These are phyloP conservation scores for Penicillium freii DNA, from an alignment of 2,329 filamentous ascomycete species.

Conservation along the genomic window DNA sequence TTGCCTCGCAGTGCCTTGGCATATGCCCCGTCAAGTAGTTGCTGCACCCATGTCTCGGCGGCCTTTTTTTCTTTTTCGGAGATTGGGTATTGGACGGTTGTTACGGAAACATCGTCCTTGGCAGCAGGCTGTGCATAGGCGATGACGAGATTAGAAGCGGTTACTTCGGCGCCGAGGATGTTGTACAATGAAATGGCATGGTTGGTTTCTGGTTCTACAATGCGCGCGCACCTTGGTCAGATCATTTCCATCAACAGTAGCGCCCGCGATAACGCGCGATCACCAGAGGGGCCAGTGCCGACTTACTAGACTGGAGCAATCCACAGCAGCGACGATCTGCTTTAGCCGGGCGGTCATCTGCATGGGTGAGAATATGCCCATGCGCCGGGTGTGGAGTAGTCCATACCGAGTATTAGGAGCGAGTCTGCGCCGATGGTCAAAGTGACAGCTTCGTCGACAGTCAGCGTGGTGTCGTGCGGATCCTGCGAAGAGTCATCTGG, in stretches of 20 bases:
- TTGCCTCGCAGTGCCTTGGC: slow-evolving; percentile 65
- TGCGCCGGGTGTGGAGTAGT: neutral
- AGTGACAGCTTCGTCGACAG: slow-evolving; percentile 58
- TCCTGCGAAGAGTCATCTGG: slow-evolving; percentile 29
- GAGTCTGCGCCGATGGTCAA: slow-evolving; percentile 61
- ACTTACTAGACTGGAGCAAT: slow-evolving; percentile 49
- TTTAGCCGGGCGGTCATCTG: slow-evolving; percentile 55
- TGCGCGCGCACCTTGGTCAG: slow-evolving; percentile 3
- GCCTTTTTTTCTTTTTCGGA: slow-evolving; percentile 51
- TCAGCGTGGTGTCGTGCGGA: slow-evolving; percentile 47
- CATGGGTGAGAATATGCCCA: slow-evolving; percentile 1
- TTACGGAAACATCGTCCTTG: slow-evolving; percentile 60
- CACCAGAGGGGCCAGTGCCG: slow-evolving; percentile 6
- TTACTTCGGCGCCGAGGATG: slow-evolving; percentile 74
- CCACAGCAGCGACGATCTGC: slow-evolving; percentile 56
- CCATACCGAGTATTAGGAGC: slow-evolving; percentile 57
- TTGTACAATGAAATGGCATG: slow-evolving; percentile 74
- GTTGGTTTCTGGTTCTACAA: slow-evolving; percentile 45
- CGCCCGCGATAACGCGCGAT: slow-evolving; percentile 12
- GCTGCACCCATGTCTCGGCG: slow-evolving; percentile 61
- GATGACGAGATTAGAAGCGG: slow-evolving; percentile 62
- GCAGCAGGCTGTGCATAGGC: slow-evolving; percentile 65
- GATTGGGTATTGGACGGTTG: slow-evolving; percentile 61
- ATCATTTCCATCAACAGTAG: slow-evolving; percentile 1
- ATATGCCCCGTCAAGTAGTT: slow-evolving; percentile 69